phyloP scores from a whole-genome alignment of 2,329 filamentous ascomycete genomes.

The Xylaria sp. region DNA sequence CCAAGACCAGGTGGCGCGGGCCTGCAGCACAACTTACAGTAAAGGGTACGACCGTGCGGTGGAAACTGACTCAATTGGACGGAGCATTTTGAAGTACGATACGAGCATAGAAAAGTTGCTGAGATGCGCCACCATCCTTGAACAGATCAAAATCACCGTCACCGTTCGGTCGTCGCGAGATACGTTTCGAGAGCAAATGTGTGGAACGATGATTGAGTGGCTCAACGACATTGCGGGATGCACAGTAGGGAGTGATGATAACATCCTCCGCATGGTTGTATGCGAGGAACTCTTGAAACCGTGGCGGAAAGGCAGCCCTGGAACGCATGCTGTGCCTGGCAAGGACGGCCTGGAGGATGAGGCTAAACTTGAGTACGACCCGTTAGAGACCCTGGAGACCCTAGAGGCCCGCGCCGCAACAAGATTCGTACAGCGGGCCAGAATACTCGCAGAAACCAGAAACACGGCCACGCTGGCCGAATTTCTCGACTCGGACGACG shows the following conservation, averaged over 20 bases:
- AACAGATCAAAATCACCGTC: slow-evolving; percentile 94
- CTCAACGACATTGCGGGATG: slow-evolving; percentile 90
- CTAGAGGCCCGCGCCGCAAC: slow-evolving; percentile 30
- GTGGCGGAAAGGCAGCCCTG: slow-evolving; percentile 85
- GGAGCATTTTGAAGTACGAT: slow-evolving; percentile 80
- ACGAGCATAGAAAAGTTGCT: slow-evolving; percentile 73
- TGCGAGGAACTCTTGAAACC: slow-evolving; percentile 89
- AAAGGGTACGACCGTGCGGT: slow-evolving; percentile 77
- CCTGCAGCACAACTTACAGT: slow-evolving; percentile 72
- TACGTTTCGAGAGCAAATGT: slow-evolving; percentile 98
- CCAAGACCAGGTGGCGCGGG: slow-evolving; percentile 83
- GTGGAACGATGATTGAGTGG: slow-evolving; percentile 96
- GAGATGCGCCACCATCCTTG: slow-evolving; percentile 79
- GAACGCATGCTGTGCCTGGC: slow-evolving; percentile 76
- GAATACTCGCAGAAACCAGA: slow-evolving; percentile 37
- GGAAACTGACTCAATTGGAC: slow-evolving; percentile 86
- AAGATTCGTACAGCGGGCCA: slow-evolving; percentile 42
- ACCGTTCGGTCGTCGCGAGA: slow-evolving; percentile 92
- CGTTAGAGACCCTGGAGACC: slow-evolving; percentile 25
- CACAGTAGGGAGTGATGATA: slow-evolving; percentile 76
- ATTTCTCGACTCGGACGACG: slow-evolving; percentile 47
- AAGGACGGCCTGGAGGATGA: slow-evolving; percentile 83
- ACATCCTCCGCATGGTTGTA: slow-evolving; percentile 77
- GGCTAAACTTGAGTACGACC: slow-evolving; percentile 59
- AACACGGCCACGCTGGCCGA: slow-evolving; percentile 34